These are phyloP conservation scores for Malassezia cuniculi DNA, from an alignment of 1,284 basidiomycete genomes.

Conservation along the genomic window DNA sequence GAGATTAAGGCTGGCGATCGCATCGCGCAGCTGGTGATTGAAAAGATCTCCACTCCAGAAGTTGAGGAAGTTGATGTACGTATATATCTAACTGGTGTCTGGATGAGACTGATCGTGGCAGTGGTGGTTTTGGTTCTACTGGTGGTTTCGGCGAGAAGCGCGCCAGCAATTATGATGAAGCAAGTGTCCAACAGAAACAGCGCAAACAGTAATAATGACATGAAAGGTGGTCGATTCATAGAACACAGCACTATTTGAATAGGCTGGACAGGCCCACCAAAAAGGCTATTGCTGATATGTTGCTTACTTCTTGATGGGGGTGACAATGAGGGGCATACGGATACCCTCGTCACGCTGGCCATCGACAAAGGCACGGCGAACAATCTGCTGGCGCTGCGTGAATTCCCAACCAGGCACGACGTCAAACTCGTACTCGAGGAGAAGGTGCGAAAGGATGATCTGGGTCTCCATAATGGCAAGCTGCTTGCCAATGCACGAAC, in stretches of 20 bases:
- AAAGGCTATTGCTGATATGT: no score
- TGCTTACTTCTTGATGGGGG: conserved; percentile 6
- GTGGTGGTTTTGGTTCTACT: conserved; percentile 86
- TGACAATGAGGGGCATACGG: conserved; percentile 15
- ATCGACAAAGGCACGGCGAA: conserved; percentile 14
- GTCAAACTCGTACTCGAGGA: conserved; percentile 12
- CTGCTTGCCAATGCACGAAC: conserved; percentile 14
- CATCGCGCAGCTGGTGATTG: conserved; percentile 84
- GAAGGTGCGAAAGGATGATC: conserved; percentile 10
- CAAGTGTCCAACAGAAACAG: no score
- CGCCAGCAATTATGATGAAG: no score
- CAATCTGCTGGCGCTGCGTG: conserved; percentile 14
- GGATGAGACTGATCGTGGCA: conserved; percentile 68
- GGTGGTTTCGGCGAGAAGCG: conserved; percentile 55
- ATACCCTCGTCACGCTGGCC: conserved; percentile 12
- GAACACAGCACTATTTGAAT: no score
- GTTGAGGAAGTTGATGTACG: conserved; percentile 70
- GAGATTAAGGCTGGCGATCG: conserved; percentile 72
- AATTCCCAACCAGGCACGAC: conserved; percentile 13
- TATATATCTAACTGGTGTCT: conserved; percentile 53
- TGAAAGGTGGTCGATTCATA: no score
- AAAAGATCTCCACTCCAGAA: conserved; percentile 73
- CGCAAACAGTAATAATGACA: no score
- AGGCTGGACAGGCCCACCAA: no score
- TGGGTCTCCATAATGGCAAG: conserved; percentile 12